phyloP scores from a whole-genome alignment of 352 stramenopile genomes.

The Phytophthora pisi region DNA sequence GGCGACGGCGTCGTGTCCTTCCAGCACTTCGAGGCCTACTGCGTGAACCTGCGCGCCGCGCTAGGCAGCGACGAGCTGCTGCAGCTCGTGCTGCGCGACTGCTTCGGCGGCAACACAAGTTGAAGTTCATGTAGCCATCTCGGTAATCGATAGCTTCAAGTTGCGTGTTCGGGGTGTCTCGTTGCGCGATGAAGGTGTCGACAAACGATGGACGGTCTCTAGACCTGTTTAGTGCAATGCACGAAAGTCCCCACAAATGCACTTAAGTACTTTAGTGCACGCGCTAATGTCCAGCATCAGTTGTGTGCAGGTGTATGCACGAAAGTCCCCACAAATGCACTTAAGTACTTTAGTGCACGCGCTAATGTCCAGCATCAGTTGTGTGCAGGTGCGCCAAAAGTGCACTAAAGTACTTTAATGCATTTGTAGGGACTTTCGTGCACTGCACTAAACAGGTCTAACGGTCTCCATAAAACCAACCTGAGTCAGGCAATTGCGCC shows the following conservation, averaged over 20 bases:
- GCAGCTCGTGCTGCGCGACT: conserved; percentile 65
- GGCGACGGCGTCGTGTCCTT: conserved; percentile 51
- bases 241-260: too few relatives aligned
- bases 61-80: conserved; percentile 60
- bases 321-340: too few relatives aligned
- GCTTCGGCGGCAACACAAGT: conserved; percentile 35
- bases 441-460: too few relatives aligned
- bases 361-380: too few relatives aligned
- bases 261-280: too few relatives aligned
- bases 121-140: conserved; percentile 29
- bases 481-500: neutral
- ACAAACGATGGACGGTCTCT: neutral
- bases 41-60: conserved; percentile 56
- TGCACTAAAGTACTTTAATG: too few relatives aligned
- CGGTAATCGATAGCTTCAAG: conserved; percentile 9
- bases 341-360: too few relatives aligned
- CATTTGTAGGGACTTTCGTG: too few relatives aligned
- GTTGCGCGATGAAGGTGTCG: neutral
- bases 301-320: too few relatives aligned
- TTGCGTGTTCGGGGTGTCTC: conserved; percentile 4
- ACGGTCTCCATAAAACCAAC: neutral
- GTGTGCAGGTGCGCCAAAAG: too few relatives aligned
- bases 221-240: too few relatives aligned
- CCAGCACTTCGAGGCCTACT: conserved; percentile 74
- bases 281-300: too few relatives aligned